phyloP scores from a whole-genome alignment of 192 early-diverging fungal genomes.

The Gigaspora rosea region DNA sequence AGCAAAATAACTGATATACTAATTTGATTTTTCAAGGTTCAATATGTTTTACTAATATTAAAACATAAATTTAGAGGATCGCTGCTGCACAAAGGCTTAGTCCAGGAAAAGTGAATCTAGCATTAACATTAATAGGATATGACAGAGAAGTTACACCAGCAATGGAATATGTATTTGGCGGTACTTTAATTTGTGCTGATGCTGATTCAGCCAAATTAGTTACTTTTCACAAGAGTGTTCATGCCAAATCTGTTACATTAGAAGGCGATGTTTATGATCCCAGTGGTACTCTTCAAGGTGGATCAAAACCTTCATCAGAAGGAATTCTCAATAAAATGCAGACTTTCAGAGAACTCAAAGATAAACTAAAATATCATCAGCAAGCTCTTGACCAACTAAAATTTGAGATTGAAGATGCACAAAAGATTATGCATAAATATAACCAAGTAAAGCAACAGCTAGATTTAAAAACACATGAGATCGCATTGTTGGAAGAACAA shows the following conservation, averaged over 20 bases:
- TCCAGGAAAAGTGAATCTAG: conserved; percentile 87
- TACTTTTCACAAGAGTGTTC: conserved; percentile 85
- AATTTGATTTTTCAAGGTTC: background rate
- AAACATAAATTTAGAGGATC: conserved; percentile 50
- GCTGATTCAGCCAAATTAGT: conserved; percentile 80
- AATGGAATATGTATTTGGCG: conserved; percentile 94
- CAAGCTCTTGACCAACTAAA: conserved; percentile 54
- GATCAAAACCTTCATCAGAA: conserved; percentile 71
- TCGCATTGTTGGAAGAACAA: conserved; percentile 72
- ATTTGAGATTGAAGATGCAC: conserved; percentile 54
- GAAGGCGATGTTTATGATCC: conserved; percentile 99
- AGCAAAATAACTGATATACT: background rate
- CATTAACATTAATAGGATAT: conserved; percentile 80
- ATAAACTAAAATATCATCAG: conserved; percentile 52
- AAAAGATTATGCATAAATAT: conserved; percentile 59
- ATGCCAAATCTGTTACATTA: conserved; percentile 87
- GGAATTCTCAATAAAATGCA: conserved; percentile 80
- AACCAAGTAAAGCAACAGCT: conserved; percentile 60
- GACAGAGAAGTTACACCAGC: conserved; percentile 78
- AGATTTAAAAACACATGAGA: conserved; percentile 80
- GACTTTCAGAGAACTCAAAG: conserved; percentile 63
- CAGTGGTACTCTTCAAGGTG: conserved; percentile 89
- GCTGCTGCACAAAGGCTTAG: conserved; percentile 76
- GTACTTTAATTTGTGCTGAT: conserved; percentile 88
- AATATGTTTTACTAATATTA: conserved; percentile 39